phyloP scores from a whole-genome alignment of 768 basidiomycete genomes.

The Podaxis mareebaensis region DNA sequence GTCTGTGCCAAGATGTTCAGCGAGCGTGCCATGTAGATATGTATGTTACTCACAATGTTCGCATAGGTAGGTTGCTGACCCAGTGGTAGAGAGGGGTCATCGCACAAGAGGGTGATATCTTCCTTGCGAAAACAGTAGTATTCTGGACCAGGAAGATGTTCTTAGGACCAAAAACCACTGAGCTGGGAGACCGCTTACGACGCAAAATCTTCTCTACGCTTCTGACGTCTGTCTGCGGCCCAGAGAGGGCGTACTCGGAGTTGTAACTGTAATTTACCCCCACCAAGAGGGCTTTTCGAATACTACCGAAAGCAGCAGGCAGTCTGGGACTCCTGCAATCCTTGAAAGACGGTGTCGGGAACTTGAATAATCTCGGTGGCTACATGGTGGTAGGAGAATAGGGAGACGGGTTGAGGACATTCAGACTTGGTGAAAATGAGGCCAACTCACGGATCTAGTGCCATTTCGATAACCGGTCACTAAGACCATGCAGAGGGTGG shows the following conservation, averaged over 20 bases:
- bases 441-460: too few relatives aligned
- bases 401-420: too few relatives aligned
- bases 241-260: neutral
- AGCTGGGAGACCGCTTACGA: neutral
- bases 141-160: neutral
- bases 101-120: neutral
- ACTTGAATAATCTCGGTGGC: neutral
- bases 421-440: too few relatives aligned
- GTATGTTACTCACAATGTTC: neutral
- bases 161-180: too few relatives aligned
- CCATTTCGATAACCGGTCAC: too few relatives aligned
- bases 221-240: neutral
- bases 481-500: too few relatives aligned
- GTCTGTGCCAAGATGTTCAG: neutral
- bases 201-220: neutral
- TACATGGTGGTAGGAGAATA: too few relatives aligned
- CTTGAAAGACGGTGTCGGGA: neutral
- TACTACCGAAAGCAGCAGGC: neutral
- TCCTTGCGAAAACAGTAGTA: neutral
- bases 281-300: neutral
- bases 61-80: neutral
- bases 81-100: neutral
- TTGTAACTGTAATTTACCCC: neutral
- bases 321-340: neutral
- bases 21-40: neutral